Base-by-base conservation (phyloP, 106 monocot species). In the Allium cepa region DNA sequence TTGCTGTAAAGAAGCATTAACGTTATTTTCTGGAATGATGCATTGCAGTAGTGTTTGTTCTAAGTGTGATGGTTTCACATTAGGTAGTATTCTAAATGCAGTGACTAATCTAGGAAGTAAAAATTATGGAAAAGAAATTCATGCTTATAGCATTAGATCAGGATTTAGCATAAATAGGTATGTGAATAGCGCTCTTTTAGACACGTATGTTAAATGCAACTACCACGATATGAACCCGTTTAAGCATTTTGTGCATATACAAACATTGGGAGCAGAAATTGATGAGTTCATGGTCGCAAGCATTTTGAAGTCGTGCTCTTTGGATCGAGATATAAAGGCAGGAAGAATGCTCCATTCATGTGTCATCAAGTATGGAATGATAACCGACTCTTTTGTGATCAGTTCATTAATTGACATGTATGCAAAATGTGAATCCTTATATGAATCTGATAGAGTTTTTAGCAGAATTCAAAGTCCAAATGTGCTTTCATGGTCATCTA, bases 401-500 rank as follows among this genome's bases (percentile, higher is more conserved):
- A 83, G 69, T 64, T 78, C 82, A 11, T 67, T 83, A 63, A 71
- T 83, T 59, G 82, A 83, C 16, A 75, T 83, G 82, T 83, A 83
- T 68, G 69, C 82, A 26, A 83, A 83, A 55, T 83, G 78, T 57
- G 62, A 69, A 46, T 27, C 49, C 36, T 22, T 78, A 3, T 53
- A 67, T 12, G n/a, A 63, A 62, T 71, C 70, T 53, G 49, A 50
- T 50, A 13, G 8, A 14, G 61, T 75, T 17, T 83, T 83, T 47
- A 62, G 47, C 17, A 60, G 78, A 59, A 75, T 71, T 36, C 18
- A 70, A 36, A 46, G 61, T 56, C 82, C 71, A 8, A 52, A 27
- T 17, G 51, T 36, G 4, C 78, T 71, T 26, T 22, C 61, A 13
- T 83, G 74, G 82, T 83, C 82, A 28, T 52, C 78, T 11, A 56